Percentiles rank a stretch among this genome's conserved stretches.
Evolutionary conservation across 352 stramenopile genomes (phyloP).

Genomic region (Phytophthora aleatoria): DNA sequence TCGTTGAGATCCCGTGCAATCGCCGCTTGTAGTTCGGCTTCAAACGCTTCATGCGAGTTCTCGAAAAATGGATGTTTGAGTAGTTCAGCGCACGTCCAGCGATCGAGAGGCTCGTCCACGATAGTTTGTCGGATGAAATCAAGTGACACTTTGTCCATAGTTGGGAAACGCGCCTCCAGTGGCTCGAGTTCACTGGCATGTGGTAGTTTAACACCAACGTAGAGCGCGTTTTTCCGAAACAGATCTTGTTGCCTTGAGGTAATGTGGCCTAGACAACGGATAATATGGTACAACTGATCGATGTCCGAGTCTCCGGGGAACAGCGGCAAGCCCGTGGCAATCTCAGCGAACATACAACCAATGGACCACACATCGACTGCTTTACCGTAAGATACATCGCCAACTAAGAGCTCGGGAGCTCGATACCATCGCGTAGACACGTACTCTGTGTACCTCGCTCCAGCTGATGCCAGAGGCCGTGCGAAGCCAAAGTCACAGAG

Average conservation of each 20-base stretch:
- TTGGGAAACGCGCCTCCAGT: slow-evolving; percentile 65
- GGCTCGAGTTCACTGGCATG: slow-evolving; percentile 60
- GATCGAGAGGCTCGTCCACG: slow-evolving; percentile 75
- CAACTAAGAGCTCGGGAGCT: slow-evolving; percentile 92
- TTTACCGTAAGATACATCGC: slow-evolving; percentile 92
- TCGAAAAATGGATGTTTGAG: slow-evolving; percentile 80
- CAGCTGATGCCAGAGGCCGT: slow-evolving; percentile 61
- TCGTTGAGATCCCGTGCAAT: slow-evolving; percentile 74
- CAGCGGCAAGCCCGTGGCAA: slow-evolving; percentile 95
- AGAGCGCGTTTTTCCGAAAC: slow-evolving; percentile 84
- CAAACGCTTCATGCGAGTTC: slow-evolving; percentile 54
- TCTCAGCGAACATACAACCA: slow-evolving; percentile 96
- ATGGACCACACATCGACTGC: slow-evolving; percentile 98
- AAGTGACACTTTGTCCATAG: slow-evolving; percentile 65
- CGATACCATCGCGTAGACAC: slow-evolving; percentile 95
- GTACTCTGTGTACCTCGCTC: slow-evolving; percentile 88
- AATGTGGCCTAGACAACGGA: slow-evolving; percentile 73
- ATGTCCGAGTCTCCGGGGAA: slow-evolving; percentile 97
- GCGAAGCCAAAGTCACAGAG: slow-evolving; percentile 91
- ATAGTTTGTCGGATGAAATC: slow-evolving; percentile 81
- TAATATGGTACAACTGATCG: slow-evolving; percentile 92
- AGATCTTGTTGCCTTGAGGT: slow-evolving; percentile 80
- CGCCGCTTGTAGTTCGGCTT: slow-evolving; percentile 71
- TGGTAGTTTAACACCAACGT: slow-evolving; percentile 79
- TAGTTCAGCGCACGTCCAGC: slow-evolving; percentile 80